These are phyloP conservation scores for Mortierella sp. DNA, from an alignment of 371 early-diverging fungal genomes.

Conservation along the genomic window DNA sequence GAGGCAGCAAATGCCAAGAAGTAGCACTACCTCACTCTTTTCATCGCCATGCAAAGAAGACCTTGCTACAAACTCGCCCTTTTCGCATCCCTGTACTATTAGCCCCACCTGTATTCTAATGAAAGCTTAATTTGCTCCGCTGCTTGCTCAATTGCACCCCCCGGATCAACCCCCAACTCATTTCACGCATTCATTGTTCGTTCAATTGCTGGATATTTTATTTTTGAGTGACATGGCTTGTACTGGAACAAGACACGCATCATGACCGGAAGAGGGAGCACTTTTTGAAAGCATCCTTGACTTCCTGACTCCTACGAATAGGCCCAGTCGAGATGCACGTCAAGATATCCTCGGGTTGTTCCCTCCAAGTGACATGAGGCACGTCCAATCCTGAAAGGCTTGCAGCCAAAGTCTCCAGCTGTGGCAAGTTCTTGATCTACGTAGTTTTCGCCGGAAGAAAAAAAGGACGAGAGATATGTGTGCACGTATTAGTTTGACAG, in stretches of 20 bases:
- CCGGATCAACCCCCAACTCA: too few species aligned
- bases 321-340: constrained; percentile 90
- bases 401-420: constrained; percentile 71
- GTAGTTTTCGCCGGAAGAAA: not conserved
- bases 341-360: constrained; percentile 88
- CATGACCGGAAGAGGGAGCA: constrained; percentile 58
- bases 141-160: too few species aligned
- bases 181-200: not conserved
- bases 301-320: constrained; percentile 67
- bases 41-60: not conserved
- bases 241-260: not conserved
- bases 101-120: constrained; percentile 1
- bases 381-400: constrained; percentile 68
- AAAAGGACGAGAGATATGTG: not conserved
- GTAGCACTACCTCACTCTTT: not conserved
- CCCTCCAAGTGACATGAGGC: constrained; percentile 81
- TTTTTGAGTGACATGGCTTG: not conserved
- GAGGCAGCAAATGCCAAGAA: not conserved
- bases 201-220: not conserved
- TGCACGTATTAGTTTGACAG: not conserved
- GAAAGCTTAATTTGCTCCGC: constrained; percentile 1
- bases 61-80: not conserved
- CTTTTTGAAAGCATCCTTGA: constrained; percentile 75
- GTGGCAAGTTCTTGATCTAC: constrained; percentile 80
- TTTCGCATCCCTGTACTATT: not conserved